These are phyloP conservation scores for Pulveroboletus sp. DNA, from an alignment of 768 basidiomycete species.

Conservation along the genomic window DNA sequence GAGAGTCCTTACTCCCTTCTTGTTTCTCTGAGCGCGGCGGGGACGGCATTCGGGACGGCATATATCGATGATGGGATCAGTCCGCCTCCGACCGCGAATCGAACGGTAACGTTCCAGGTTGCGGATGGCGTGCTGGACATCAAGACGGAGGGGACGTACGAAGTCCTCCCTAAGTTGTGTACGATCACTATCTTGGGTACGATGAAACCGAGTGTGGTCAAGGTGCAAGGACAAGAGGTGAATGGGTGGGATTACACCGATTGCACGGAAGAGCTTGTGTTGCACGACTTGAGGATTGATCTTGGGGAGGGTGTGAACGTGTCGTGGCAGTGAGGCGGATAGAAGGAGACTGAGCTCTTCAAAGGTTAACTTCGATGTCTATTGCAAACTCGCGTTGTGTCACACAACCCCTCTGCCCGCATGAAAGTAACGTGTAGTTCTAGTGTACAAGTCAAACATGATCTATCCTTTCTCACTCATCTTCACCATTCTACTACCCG, in stretches of 20 bases:
- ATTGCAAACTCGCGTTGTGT: no score
- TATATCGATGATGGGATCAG: slow-evolving; percentile 64
- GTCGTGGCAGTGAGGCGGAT: slow-evolving; percentile 24
- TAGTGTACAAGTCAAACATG: slow-evolving; percentile 1
- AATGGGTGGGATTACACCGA: slow-evolving; percentile 38
- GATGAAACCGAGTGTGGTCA: slow-evolving; percentile 36
- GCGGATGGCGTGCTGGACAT: slow-evolving; percentile 36
- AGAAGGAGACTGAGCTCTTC: neutral
- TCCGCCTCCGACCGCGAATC: slow-evolving; percentile 50
- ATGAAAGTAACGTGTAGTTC: neutral
- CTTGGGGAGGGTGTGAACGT: slow-evolving; percentile 40
- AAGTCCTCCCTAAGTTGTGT: slow-evolving; percentile 42
- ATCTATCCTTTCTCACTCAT: neutral
- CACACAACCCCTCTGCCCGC: no score
- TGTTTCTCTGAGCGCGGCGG: slow-evolving; percentile 46
- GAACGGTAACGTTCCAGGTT: slow-evolving; percentile 44
- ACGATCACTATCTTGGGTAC: slow-evolving; percentile 58
- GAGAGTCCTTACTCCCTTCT: slow-evolving; percentile 59
- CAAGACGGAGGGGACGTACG: slow-evolving; percentile 22
- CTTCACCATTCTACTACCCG: neutral
- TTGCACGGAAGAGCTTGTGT: slow-evolving; percentile 39
- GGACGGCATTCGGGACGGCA: slow-evolving; percentile 54
- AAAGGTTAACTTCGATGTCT: no score
- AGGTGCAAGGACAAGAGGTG: slow-evolving; percentile 35
- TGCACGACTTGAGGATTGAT: slow-evolving; percentile 36